Conservation (phyloP, 2,329 filamentous ascomycete species). For the Cryphonectria nitschkei region DNA sequence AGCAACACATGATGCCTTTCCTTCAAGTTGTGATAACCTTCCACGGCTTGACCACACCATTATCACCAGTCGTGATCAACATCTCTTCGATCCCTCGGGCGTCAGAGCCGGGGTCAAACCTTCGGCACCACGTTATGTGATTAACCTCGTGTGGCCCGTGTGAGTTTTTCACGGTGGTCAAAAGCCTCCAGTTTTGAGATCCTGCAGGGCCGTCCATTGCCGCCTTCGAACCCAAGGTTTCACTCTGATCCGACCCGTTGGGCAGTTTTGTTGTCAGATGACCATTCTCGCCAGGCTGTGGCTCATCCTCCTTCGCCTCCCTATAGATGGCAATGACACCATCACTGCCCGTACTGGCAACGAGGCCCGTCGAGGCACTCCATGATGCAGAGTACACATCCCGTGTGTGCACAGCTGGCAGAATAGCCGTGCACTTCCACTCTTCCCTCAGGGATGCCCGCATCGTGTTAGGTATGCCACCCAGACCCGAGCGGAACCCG, state of each 20-base stretch:
- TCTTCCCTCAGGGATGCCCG: constrained; percentile 76
- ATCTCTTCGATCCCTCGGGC: constrained; percentile 73
- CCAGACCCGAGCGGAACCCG: constrained; percentile 47
- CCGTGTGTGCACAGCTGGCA: constrained; percentile 76
- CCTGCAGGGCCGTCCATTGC: not conserved
- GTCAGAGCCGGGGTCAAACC: constrained; percentile 68
- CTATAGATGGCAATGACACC: constrained; percentile 79
- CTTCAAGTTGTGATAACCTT: constrained; percentile 40
- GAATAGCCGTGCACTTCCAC: constrained; percentile 76
- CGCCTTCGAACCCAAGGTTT: not conserved
- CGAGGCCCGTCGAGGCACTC: constrained; percentile 75
- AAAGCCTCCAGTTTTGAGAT: constrained; percentile 68
- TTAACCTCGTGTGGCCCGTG: constrained; percentile 96
- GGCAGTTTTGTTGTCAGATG: not conserved
- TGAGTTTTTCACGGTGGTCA: constrained; percentile 71
- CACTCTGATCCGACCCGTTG: not conserved
- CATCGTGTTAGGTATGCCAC: constrained; percentile 87
- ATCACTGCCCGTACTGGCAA: constrained; percentile 91
- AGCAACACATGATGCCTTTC: not conserved
- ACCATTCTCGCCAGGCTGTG: constrained; percentile 19
- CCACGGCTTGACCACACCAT: constrained; percentile 88
- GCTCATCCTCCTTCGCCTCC: constrained; percentile 69
- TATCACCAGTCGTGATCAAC: constrained; percentile 88
- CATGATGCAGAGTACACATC: constrained; percentile 85
- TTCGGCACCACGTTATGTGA: constrained; percentile 83